Evolutionary conservation across 2,329 filamentous ascomycete species (phyloP).

Genomic region (Aureobasidium subglaciale): DNA sequence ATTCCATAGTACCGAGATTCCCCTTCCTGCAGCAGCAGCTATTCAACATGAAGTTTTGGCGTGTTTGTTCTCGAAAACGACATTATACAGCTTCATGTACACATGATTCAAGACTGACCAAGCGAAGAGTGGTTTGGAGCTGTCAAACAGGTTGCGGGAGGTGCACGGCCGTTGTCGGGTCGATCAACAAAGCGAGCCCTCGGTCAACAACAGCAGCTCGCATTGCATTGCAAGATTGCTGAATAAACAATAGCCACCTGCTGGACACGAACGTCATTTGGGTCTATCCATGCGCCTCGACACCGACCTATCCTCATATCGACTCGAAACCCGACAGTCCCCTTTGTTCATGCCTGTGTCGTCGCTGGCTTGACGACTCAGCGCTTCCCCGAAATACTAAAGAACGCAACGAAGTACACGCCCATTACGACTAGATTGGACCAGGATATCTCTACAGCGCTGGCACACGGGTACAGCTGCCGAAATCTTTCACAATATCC

Average conservation of each 20-base stretch:
- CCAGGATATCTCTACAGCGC: not conserved
- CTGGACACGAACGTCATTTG: not conserved
- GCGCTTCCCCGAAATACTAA: not conserved
- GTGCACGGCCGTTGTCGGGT: conserved; percentile 3
- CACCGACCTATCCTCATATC: not conserved
- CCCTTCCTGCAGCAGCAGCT: not conserved
- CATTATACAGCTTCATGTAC: not conserved
- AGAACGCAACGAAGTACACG: conserved; percentile 1
- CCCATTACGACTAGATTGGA: not conserved
- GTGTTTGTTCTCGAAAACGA: not conserved
- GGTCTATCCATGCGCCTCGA: not conserved
- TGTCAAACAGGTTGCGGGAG: not conserved
- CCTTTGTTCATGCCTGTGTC: not conserved
- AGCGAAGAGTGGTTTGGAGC: not conserved
- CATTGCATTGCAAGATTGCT: not conserved
- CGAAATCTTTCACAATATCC: not conserved
- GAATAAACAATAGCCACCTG: not conserved
- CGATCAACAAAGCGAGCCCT: conserved; percentile 5
- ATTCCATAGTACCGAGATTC: not conserved
- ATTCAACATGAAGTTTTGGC: not conserved
- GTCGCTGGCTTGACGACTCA: conserved; percentile 10
- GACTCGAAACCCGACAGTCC: not conserved
- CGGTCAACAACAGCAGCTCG: conserved; percentile 4
- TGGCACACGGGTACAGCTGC: not conserved
- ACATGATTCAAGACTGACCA: not conserved